phyloP scores from a whole-genome alignment of 1,284 basidiomycete genomes.

The Microbotryum saponariae region DNA sequence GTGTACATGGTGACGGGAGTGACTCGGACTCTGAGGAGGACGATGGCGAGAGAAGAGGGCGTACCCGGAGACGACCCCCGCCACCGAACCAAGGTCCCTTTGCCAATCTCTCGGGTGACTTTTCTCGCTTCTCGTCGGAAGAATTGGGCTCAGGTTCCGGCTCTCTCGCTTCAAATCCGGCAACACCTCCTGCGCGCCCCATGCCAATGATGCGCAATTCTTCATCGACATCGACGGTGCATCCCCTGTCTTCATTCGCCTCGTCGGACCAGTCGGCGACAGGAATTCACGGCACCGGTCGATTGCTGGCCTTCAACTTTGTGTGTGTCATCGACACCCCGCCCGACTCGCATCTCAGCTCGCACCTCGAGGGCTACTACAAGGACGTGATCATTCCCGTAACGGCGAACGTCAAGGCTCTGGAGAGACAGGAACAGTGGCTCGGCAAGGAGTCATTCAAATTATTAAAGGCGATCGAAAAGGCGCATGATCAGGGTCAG shows the following conservation, averaged over 20 bases:
- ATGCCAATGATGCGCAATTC: constrained; percentile 6
- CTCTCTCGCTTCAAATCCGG: not conserved
- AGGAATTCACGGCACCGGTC: constrained; percentile 33
- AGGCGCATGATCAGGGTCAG: constrained; percentile 35
- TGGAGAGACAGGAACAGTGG: constrained; percentile 74
- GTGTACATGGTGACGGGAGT: constrained; percentile 8
- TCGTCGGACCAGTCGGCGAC: constrained; percentile 29
- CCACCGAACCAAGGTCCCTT: not conserved
- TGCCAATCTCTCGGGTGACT: not conserved
- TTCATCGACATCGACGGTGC: constrained; percentile 23
- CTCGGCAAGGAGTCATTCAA: constrained; percentile 64
- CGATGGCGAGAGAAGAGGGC: constrained; percentile 26
- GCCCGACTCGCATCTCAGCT: constrained; percentile 58
- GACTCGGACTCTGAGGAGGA: constrained; percentile 12
- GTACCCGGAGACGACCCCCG: constrained; percentile 10
- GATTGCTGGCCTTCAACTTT: constrained; percentile 74
- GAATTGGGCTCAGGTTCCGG: constrained; percentile 12
- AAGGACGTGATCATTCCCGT: constrained; percentile 69
- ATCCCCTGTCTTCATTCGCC: constrained; percentile 17
- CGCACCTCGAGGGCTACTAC: constrained; percentile 73
- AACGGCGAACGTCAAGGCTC: constrained; percentile 57
- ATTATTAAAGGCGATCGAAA: constrained; percentile 61
- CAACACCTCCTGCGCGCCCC: constrained; percentile 1
- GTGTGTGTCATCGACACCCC: constrained; percentile 73
- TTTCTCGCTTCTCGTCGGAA: constrained; percentile 16